Evolutionary conservation across 2,329 filamentous ascomycete species (phyloP).

Genomic region (Calonectria pseudoturangicola): DNA sequence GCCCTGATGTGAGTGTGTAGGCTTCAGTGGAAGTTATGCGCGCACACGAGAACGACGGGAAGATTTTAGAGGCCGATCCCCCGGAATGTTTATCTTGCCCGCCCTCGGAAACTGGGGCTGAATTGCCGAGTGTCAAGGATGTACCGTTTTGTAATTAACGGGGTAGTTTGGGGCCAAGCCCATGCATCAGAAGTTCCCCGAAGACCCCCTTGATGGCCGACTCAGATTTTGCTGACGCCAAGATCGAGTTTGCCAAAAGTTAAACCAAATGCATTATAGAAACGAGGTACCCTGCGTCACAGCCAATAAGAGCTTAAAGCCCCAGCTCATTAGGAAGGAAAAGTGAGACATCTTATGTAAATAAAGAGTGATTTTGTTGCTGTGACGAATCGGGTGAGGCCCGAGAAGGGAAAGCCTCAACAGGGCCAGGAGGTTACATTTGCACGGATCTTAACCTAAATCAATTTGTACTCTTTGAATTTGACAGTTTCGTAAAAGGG

Average conservation of each 20-base stretch:
- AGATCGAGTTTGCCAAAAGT: background rate
- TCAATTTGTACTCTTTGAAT: too few species aligned
- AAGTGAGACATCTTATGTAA: too few species aligned
- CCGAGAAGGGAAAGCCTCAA: too few species aligned
- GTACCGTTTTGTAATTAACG: background rate
- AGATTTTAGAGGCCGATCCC: background rate
- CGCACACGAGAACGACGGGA: background rate
- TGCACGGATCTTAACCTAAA: too few species aligned
- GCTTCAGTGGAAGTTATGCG: background rate
- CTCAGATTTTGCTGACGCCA: slow-evolving; percentile 19
- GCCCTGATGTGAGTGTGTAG: background rate
- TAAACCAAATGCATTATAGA: background rate
- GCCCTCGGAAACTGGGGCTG: background rate
- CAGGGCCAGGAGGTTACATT: too few species aligned
- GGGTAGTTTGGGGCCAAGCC: background rate
- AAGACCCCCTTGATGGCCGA: background rate
- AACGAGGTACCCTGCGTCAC: background rate
- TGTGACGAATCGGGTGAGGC: too few species aligned
- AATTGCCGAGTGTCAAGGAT: background rate
- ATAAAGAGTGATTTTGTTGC: too few species aligned
- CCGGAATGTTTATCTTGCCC: slow-evolving; percentile 14
- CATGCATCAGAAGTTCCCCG: too few species aligned
- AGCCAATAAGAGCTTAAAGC: background rate
- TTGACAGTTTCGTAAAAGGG: too few species aligned
- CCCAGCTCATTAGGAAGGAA: too few species aligned